Evolutionary conservation across 148 eudicot genomes (phyloP).

Genomic region (Bassia scoparia): DNA sequence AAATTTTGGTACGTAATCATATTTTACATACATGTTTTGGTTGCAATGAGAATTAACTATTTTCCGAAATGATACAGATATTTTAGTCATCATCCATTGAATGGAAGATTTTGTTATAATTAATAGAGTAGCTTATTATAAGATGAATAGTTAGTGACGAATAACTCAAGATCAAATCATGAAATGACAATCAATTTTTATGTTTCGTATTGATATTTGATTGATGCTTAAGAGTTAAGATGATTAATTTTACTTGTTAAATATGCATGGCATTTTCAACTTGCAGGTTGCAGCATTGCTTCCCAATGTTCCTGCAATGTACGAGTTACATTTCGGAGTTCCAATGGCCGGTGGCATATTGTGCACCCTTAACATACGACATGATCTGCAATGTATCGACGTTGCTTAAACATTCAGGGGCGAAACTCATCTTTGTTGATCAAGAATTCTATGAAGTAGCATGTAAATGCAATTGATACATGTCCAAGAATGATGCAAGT

Average conservation of each 20-base stretch:
- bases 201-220: background rate
- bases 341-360: conserved; percentile 79
- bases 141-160: too few relatives aligned
- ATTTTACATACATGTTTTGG: too few relatives aligned
- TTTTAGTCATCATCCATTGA: too few relatives aligned
- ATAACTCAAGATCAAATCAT: too few relatives aligned
- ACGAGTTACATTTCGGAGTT: conserved; percentile 71
- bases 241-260: too few relatives aligned
- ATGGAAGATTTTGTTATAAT: too few relatives aligned
- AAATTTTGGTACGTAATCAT: too few relatives aligned
- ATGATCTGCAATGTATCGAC: conserved; percentile 60
- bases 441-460: conserved; percentile 40
- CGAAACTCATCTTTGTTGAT: conserved; percentile 60
- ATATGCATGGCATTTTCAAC: background rate
- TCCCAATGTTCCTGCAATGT: conserved; percentile 67
- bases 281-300: conserved; percentile 60
- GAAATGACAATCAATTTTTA: background rate
- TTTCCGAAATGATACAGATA: too few relatives aligned
- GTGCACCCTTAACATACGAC: conserved; percentile 60
- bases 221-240: too few relatives aligned
- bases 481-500: conserved; percentile 23
- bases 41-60: too few relatives aligned
- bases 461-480: conserved; percentile 40
- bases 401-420: conserved; percentile 52
- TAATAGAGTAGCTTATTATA: too few relatives aligned